Evolutionary conservation across 306 rosid genomes (phyloP).

Genomic region (Pterocarpus macrocarpus): DNA sequence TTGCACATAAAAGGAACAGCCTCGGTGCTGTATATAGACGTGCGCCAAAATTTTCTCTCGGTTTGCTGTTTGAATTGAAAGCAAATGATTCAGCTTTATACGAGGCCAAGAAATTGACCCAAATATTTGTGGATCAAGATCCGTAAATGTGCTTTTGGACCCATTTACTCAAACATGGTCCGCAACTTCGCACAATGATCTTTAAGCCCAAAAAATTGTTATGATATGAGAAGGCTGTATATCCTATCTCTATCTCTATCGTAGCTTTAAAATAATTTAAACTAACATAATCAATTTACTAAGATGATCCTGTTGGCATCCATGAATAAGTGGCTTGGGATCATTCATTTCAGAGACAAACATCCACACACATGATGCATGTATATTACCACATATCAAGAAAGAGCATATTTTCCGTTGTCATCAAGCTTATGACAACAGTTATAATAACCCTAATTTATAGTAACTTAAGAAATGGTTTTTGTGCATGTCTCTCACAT

Average conservation of each 20-base stretch:
- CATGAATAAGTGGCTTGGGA: not conserved
- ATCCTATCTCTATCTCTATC: no score
- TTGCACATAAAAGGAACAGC: no score
- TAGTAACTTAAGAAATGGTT: conserved; percentile 33
- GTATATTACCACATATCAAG: not conserved
- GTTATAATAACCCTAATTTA: conserved; percentile 23
- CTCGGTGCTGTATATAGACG: no score
- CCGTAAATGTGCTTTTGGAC: no score
- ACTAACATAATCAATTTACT: not conserved
- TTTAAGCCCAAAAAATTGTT: no score
- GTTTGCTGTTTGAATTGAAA: no score
- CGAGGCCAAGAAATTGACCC: not conserved
- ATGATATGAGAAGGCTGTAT: no score
- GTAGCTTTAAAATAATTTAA: conserved; percentile 3
- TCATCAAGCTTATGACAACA: conserved; percentile 46
- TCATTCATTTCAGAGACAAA: conserved; percentile 9
- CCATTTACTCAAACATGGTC: no score
- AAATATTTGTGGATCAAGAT: not conserved
- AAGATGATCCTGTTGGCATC: not conserved
- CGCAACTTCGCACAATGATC: no score
- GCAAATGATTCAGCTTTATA: not conserved
- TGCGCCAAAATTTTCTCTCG: no score
- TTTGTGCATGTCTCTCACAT: conserved; percentile 35
- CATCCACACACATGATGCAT: not conserved
- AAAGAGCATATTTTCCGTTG: conserved; percentile 32